Evolutionary conservation across 192 early-diverging fungal species (phyloP).

Genomic region (Coemansia sp.): DNA sequence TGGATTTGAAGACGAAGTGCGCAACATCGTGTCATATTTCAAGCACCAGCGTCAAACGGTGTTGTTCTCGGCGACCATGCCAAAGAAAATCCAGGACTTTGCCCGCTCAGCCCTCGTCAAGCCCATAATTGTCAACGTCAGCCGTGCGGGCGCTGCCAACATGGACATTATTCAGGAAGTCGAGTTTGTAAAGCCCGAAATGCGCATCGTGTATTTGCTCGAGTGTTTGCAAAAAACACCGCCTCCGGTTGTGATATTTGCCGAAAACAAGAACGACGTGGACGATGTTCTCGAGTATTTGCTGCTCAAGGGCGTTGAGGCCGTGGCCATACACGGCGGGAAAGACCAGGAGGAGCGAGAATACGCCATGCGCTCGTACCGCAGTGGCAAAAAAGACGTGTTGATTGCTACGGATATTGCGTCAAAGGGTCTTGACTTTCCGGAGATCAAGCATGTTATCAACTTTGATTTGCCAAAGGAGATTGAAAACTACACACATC

Average conservation of each 20-base stretch:
- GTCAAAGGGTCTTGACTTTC: conserved; percentile 94
- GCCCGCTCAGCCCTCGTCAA: conserved; percentile 83
- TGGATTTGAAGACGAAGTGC: conserved; percentile 97
- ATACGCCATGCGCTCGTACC: conserved; percentile 90
- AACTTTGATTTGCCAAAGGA: conserved; percentile 99
- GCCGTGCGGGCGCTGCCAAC: conserved; percentile 93
- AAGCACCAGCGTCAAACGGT: conserved; percentile 94
- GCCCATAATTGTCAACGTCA: conserved; percentile 95
- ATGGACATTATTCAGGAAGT: conserved; percentile 98
- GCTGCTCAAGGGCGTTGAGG: conserved; percentile 90
- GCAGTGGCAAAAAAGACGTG: conserved; percentile 89
- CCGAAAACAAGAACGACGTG: conserved; percentile 98
- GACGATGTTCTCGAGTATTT: conserved; percentile 98
- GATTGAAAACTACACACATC: conserved; percentile 98
- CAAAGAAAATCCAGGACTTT: conserved; percentile 98
- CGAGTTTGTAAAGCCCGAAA: conserved; percentile 95
- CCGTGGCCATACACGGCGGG: conserved; percentile 92
- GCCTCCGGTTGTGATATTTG: conserved; percentile 94
- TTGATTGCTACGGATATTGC: conserved; percentile 97
- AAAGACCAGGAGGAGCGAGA: conserved; percentile 98
- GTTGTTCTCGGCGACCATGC: conserved; percentile 96
- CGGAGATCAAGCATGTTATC: conserved; percentile 96
- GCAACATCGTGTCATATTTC: conserved; percentile 94
- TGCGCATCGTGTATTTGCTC: conserved; percentile 90
- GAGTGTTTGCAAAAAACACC: conserved; percentile 97